A percentile compares a stretch with the other conserved stretches of the same genome.
These are phyloP conservation scores for Entomortierella beljakovae DNA, from an alignment of 192 early-diverging fungal species.

Conservation along the genomic window DNA sequence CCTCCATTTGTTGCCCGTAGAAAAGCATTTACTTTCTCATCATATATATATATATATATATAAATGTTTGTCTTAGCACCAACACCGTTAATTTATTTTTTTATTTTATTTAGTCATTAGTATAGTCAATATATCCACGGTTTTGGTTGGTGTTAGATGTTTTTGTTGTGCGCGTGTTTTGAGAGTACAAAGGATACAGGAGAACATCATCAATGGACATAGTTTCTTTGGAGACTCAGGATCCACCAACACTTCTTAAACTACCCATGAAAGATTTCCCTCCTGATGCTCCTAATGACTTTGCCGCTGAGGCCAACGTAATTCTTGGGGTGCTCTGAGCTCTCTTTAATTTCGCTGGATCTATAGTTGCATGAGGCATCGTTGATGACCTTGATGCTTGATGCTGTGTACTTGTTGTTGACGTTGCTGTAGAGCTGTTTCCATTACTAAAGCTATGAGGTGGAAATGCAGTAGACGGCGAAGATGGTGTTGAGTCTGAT, in stretches of 20 bases:
- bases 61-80: too few relatives aligned
- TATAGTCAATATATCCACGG: too few relatives aligned
- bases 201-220: not conserved
- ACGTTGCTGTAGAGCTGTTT: not conserved
- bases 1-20: too few relatives aligned
- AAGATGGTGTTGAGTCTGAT: not conserved
- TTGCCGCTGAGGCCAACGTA: conserved; percentile 40
- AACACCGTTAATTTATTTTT: too few relatives aligned
- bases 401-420: conserved; percentile 1
- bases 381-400: conserved; percentile 4
- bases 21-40: too few relatives aligned
- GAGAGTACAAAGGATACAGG: not conserved
- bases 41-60: too few relatives aligned
- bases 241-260: conserved; percentile 26
- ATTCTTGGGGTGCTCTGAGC: conserved; percentile 48
- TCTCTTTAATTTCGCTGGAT: conserved; percentile 45
- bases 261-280: conserved; percentile 50
- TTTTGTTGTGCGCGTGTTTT: too few relatives aligned
- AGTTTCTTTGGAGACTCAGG: conserved; percentile 9
- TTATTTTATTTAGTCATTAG: too few relatives aligned
- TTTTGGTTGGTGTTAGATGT: too few relatives aligned
- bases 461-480: conserved; percentile 9
- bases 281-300: conserved; percentile 38
- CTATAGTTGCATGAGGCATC: conserved; percentile 37
- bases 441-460: conserved; percentile 2